Conservation (phyloP, 2,329 filamentous ascomycete species). For the Cordyceps farinosa region DNA sequence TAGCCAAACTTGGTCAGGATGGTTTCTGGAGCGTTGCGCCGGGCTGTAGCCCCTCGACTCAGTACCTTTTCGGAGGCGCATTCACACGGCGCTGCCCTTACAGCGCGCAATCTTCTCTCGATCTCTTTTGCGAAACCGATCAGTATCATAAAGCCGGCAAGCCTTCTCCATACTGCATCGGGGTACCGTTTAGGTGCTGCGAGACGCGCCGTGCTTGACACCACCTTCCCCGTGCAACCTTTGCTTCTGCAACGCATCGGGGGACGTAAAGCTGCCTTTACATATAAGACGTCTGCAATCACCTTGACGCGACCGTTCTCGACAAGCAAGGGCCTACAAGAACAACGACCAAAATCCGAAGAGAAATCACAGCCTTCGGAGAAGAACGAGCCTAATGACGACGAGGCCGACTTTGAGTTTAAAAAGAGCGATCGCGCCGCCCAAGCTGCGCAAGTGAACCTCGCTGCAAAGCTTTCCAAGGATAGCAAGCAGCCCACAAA, state of each 20-base stretch:
- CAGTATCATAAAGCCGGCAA: not conserved
- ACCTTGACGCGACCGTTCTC: not conserved
- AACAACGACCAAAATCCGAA: constrained; percentile 23
- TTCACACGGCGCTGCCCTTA: constrained; percentile 25
- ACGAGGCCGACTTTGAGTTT: constrained; percentile 42
- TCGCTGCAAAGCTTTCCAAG: constrained; percentile 82
- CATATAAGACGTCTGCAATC: not conserved
- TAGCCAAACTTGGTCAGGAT: constrained; percentile 35
- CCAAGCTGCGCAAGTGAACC: constrained; percentile 82
- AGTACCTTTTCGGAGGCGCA: constrained; percentile 29
- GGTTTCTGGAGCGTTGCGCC: constrained; percentile 48
- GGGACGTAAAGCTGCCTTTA: not conserved
- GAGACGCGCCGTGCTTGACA: not conserved
- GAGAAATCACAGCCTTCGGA: constrained; percentile 28
- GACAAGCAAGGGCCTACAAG: not conserved
- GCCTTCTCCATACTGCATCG: not conserved
- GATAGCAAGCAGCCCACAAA: constrained; percentile 60
- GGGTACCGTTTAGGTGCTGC: not conserved
- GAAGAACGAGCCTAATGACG: constrained; percentile 36
- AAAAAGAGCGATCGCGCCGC: constrained; percentile 77
- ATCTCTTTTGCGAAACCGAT: not conserved
- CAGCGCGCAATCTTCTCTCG: constrained; percentile 17
- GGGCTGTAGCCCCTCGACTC: constrained; percentile 47
- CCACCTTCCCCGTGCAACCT: not conserved
- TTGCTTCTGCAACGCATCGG: not conserved